Base-by-base conservation (phyloP, 2,329 filamentous ascomycete genomes). In the Aureobasidium sp. region DNA sequence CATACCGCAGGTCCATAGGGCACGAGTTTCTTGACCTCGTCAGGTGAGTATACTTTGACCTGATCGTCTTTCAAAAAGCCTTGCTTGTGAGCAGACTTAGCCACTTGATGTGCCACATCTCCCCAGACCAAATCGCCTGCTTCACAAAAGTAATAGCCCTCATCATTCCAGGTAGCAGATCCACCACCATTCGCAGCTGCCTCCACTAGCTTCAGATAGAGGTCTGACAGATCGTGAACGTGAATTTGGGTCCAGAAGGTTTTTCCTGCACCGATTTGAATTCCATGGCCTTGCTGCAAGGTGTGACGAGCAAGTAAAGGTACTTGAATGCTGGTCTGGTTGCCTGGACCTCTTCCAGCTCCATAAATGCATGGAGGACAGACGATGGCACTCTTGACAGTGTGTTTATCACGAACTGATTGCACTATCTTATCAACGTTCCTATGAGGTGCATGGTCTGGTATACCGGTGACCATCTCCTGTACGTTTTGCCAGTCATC, bases 391-490 rank as follows among this genome's bases (percentile, higher is more conserved):
- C 83, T 85, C 70, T 83, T 85, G 13, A 87, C 77, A 0, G 74
- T 74, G 4, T 78, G 76, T 63, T 74, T 71, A 1, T 71, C 71
- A 4, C 75, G 78, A 0, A 81, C 78, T 1, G 73, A 77, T 0
- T 88, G 75, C 15, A 92, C 82, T 43, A 90, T 78, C 71, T 85
- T 83, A 73, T 93, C 89, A 4, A 90, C 83, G 68, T 87, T 79
- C 15, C 87, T 83, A 75, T 92, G 89, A 43, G 80, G 71, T 10
- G 81, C 85, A 0, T 73, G 69, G 68, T 85, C 82, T 0, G 85
- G 85, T 0, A 88, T 68, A 12, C 69, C 78, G 1, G 82, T 76
- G 41, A 87, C 74, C 27, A 73, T 62, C 48, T 82, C 80, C 13
- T 77, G 74, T 41, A 89, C 78, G 53, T 82, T 82, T 15, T 80